Conservation (phyloP, 2,329 filamentous ascomycete species). For the Macrophomina tecta region DNA sequence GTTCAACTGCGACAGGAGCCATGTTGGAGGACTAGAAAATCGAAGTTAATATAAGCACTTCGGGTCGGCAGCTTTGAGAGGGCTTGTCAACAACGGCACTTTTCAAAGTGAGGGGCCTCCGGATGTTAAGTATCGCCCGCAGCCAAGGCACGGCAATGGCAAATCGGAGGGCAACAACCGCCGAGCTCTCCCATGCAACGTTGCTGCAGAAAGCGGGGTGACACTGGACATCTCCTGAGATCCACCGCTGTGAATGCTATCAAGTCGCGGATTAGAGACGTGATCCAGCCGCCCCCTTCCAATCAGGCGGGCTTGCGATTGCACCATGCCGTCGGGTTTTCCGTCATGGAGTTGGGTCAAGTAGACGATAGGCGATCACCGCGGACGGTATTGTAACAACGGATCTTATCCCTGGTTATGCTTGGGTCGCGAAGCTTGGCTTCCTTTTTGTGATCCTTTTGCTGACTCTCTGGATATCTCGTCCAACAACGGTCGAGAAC, state of each 20-base stretch:
- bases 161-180: conserved; percentile 14
- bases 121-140: conserved; percentile 21
- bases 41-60: conserved; percentile 13
- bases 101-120: not conserved
- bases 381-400: not conserved
- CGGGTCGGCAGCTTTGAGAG: not conserved
- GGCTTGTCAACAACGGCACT: not conserved
- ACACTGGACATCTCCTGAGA: conserved; percentile 8
- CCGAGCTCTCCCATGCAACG: conserved; percentile 1
- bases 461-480: conserved; percentile 14
- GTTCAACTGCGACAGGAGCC: conserved; percentile 26
- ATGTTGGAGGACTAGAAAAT: not conserved
- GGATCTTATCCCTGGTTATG: conserved; percentile 11
- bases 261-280: not conserved
- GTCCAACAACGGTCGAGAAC: not conserved
- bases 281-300: not conserved
- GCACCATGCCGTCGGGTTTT: conserved; percentile 22
- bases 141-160: conserved; percentile 14
- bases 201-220: conserved; percentile 22
- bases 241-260: not conserved
- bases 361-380: conserved; percentile 7
- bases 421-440: not conserved
- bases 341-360: conserved; percentile 17
- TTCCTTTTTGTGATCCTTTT: not conserved
- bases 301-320: conserved; percentile 21